phyloP scores from a whole-genome alignment of 2,329 filamentous ascomycete genomes.

The Coniochaeta sp. region DNA sequence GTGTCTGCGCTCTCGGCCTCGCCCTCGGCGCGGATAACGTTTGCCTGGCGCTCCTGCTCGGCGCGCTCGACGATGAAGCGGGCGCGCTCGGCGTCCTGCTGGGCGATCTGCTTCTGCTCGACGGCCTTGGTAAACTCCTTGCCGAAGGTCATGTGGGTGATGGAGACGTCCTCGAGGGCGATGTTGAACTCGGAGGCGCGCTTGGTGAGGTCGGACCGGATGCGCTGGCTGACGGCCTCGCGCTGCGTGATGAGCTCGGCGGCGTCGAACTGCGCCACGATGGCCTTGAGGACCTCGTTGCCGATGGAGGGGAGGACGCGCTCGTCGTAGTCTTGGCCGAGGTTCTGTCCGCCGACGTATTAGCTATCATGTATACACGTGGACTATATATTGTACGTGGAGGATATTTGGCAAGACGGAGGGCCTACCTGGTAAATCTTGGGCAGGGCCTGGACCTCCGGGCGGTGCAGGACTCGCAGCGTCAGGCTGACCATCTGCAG shows the following conservation, averaged over 20 bases:
- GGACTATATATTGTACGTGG: background rate
- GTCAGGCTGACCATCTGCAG: constrained; percentile 99
- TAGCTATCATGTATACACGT: background rate
- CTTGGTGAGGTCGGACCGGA: constrained; percentile 84
- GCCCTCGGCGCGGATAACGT: constrained; percentile 95
- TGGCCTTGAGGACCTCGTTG: constrained; percentile 98
- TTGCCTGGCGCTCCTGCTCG: constrained; percentile 97
- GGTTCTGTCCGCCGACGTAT: constrained; percentile 59
- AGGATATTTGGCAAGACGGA: background rate
- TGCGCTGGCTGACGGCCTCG: constrained; percentile 92
- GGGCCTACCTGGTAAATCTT: constrained; percentile 91
- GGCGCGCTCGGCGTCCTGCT: constrained; percentile 95
- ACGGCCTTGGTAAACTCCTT: constrained; percentile 98
- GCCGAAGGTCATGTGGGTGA: constrained; percentile 99
- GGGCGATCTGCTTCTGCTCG: constrained; percentile 99
- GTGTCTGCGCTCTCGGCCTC: constrained; percentile 96
- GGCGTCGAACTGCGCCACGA: constrained; percentile 97
- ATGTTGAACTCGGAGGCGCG: constrained; percentile 98
- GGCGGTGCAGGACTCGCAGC: constrained; percentile 86
- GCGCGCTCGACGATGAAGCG: constrained; percentile 98
- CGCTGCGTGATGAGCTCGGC: constrained; percentile 98
- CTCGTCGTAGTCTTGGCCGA: constrained; percentile 98
- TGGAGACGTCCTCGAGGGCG: constrained; percentile 94
- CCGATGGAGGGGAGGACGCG: constrained; percentile 96
- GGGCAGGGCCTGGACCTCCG: constrained; percentile 84